A percentile compares a stretch with the other conserved stretches of the same genome.
phyloP scores from a whole-genome alignment of 192 early-diverging fungal species.

The Phlyctochytrium planicorne region DNA sequence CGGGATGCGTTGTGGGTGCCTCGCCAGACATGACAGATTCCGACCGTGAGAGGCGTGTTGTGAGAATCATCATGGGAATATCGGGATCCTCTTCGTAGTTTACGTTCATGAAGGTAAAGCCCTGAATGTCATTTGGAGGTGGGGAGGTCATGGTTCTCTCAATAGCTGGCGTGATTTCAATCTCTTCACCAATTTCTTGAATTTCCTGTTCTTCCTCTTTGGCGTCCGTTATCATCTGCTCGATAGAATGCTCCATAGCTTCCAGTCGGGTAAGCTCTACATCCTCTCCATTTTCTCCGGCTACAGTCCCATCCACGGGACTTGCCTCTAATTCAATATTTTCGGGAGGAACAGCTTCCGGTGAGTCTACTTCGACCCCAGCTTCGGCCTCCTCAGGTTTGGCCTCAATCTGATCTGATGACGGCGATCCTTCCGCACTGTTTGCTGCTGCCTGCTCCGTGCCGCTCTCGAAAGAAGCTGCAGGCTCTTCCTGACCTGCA shows the following conservation, averaged over 20 bases:
- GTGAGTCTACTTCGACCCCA: not conserved
- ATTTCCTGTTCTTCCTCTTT: conserved; percentile 10
- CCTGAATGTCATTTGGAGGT: conserved; percentile 6
- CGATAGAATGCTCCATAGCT: not conserved
- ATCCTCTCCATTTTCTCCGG: not conserved
- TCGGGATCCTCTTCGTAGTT: conserved; percentile 30
- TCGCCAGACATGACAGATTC: not conserved
- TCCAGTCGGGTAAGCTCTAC: not conserved
- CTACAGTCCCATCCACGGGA: not conserved
- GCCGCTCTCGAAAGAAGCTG: no score
- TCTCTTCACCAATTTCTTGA: conserved; percentile 22
- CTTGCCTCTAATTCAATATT: not conserved
- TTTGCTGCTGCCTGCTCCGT: no score
- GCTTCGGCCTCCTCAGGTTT: no score
- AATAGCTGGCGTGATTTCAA: conserved; percentile 21
- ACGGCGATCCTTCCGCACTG: no score
- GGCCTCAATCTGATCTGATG: no score
- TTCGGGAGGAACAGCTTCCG: not conserved
- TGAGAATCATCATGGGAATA: conserved; percentile 11
- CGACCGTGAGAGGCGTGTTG: not conserved
- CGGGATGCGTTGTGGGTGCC: not conserved
- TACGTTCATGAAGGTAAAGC: conserved; percentile 30
- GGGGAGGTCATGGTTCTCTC: conserved; percentile 20
- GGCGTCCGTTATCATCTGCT: conserved; percentile 19
- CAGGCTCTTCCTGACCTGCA: no score